Base-by-base conservation (phyloP, 1,139 yeast genomes). In the Pichia terricola region DNA sequence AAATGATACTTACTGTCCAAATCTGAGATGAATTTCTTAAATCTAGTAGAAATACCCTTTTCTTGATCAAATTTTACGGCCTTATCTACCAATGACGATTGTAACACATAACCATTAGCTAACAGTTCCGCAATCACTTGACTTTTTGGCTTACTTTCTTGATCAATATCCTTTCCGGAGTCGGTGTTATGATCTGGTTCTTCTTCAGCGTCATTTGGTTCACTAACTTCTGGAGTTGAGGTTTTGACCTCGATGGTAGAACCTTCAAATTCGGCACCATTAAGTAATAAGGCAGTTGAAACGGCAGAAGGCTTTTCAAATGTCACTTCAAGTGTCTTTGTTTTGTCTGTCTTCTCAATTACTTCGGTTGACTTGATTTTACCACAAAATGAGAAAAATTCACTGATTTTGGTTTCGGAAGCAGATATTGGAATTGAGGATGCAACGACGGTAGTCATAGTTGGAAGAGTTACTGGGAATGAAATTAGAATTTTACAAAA, bases 331-430 rank as follows among this genome's bases (percentile, higher is more conserved):
- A 74, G 72, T 27, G 68, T 55, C 52, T 67, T 64, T 41, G 67
- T 65, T 39, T 53, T 53, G 9, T 56, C 62, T 28, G 60, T 53
- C 42, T 64, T 58, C 28, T 64, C 65, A 41, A 72, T 42, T 9
- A 63, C 56, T 40, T 62, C 59, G 49, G 80, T 69, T 10, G 68
- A 53, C 50, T 68, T 66, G 50, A 83, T 75, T 51, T 73, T 74
- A n/a, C 94, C 94, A 59, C 94, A 82, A 61, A 83, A 83, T 35
- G 83, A 69, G 63, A 84, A 83, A 65, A 84, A 85, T 50, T 81
- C 85, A 42, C 68, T 64, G 37, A 85, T 64, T 56, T 82, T 79
- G 40, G 70, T 70, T 45, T 73, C 68, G 22, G 79, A 60, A 39
- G 81, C 74, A 36, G 70, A 56, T 4, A 66, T 56, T 33, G 89